phyloP scores from a whole-genome alignment of 1,139 yeast species.

The Meyerozyma elateridarum region DNA sequence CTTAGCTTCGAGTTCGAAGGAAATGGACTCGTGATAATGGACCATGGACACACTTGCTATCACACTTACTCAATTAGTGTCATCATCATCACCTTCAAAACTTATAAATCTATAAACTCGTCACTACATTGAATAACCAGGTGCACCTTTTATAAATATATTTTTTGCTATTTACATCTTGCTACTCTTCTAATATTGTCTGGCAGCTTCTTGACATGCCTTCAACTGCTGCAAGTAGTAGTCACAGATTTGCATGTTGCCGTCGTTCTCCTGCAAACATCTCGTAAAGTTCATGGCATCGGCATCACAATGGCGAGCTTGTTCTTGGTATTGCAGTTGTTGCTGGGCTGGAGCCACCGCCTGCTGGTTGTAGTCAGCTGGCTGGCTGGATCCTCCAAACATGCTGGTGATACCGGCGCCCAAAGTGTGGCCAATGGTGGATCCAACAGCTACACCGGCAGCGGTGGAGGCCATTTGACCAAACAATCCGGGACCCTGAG shows the following conservation, averaged over 20 bases:
- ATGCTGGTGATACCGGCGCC: slow-evolving; percentile 90
- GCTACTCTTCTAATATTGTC: slow-evolving; percentile 59
- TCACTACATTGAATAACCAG: too few relatives aligned
- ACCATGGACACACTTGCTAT: too few relatives aligned
- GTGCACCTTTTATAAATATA: too few relatives aligned
- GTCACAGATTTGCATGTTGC: slow-evolving; percentile 96
- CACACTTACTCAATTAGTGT: too few relatives aligned
- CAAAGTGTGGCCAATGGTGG: slow-evolving; percentile 91
- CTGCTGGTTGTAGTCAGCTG: slow-evolving; percentile 47
- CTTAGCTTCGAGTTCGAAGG: too few relatives aligned
- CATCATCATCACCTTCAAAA: too few relatives aligned
- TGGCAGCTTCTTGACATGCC: slow-evolving; percentile 94
- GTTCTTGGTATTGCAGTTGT: slow-evolving; percentile 40
- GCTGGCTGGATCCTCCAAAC: slow-evolving; percentile 71
- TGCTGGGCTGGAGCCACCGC: slow-evolving; percentile 34
- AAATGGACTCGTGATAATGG: too few relatives aligned
- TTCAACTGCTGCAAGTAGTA: slow-evolving; percentile 94
- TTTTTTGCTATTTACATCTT: slow-evolving; percentile 5
- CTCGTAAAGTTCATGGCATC: slow-evolving; percentile 94
- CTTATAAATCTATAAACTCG: too few relatives aligned
- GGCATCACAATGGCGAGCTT: slow-evolving; percentile 68
- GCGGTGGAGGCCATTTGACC: slow-evolving; percentile 98
- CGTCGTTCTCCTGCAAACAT: slow-evolving; percentile 88
- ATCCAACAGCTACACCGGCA: slow-evolving; percentile 99
- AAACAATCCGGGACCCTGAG: slow-evolving; percentile 72